Conservation (phyloP, 2,329 filamentous ascomycete species). For the Chaetomiaceae sp. region DNA sequence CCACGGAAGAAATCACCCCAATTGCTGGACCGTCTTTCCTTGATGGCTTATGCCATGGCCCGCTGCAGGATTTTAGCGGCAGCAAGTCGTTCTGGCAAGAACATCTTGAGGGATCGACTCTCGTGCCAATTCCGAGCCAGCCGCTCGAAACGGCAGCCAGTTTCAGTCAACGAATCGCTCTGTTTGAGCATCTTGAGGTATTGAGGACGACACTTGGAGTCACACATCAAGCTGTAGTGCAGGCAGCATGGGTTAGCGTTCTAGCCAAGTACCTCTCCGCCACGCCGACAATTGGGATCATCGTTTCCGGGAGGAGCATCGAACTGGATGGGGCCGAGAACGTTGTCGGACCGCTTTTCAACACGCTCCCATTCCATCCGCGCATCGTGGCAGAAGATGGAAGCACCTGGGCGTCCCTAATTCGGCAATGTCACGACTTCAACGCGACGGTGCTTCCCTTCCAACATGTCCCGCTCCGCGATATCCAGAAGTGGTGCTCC, state of each 20-base stretch:
- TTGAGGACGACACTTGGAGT: slow-evolving; percentile 59
- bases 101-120: slow-evolving; percentile 42
- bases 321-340: slow-evolving; percentile 60
- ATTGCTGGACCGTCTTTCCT: slow-evolving; percentile 53
- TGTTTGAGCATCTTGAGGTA: slow-evolving; percentile 44
- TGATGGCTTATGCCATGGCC: slow-evolving; percentile 64
- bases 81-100: slow-evolving; percentile 62
- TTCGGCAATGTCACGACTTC: slow-evolving; percentile 64
- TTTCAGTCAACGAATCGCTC: slow-evolving; percentile 30
- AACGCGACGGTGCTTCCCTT: slow-evolving; percentile 65
- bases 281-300: slow-evolving; percentile 58
- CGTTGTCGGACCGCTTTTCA: slow-evolving; percentile 81
- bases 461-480: slow-evolving; percentile 73
- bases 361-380: slow-evolving; percentile 72
- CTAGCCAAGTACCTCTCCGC: slow-evolving; percentile 47
- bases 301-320: slow-evolving; percentile 74
- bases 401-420: slow-evolving; percentile 54
- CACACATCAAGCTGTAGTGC: slow-evolving; percentile 73
- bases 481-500: slow-evolving; percentile 75
- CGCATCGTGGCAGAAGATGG: background rate
- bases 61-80: slow-evolving; percentile 46
- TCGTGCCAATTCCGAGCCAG: slow-evolving; percentile 23
- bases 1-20: background rate
- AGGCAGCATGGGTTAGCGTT: slow-evolving; percentile 67
- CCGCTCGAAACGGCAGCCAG: slow-evolving; percentile 23